phyloP scores from a whole-genome alignment of 768 basidiomycete genomes.

The Imleria badia region DNA sequence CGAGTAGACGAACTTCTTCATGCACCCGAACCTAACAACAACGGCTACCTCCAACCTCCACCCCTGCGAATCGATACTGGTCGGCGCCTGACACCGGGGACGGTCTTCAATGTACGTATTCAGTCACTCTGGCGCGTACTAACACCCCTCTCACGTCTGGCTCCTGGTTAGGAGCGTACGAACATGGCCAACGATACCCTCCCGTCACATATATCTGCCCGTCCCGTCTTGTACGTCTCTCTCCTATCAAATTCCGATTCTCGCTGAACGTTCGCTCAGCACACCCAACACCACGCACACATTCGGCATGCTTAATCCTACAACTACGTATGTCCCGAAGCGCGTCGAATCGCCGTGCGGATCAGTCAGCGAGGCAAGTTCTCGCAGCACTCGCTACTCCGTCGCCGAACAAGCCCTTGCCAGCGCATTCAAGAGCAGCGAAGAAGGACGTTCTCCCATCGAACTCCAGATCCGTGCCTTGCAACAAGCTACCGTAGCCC shows the following conservation, averaged over 20 bases:
- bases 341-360: conserved; percentile 22
- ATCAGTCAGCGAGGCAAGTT: conserved; percentile 28
- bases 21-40: conserved; percentile 4
- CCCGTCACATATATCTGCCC: conserved; percentile 1
- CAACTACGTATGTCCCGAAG: conserved; percentile 1
- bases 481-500: conserved; percentile 41
- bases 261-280: conserved; percentile 19
- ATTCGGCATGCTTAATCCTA: conserved; percentile 18
- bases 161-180: conserved; percentile 20
- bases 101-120: conserved; percentile 15
- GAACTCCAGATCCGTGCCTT: conserved; percentile 50
- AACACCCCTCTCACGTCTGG: background rate
- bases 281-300: conserved; percentile 19
- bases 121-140: background rate
- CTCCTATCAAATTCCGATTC: conserved; percentile 12
- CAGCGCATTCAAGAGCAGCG: conserved; percentile 34
- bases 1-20: conserved; percentile 25
- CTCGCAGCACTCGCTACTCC: conserved; percentile 43
- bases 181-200: conserved; percentile 12
- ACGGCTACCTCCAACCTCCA: conserved; percentile 6
- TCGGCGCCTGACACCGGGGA: conserved; percentile 2
- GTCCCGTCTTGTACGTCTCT: conserved; percentile 20
- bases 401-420: conserved; percentile 44
- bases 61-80: conserved; percentile 16
- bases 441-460: conserved; percentile 35